A percentile compares a stretch with the other conserved stretches of the same genome.
phyloP scores from a whole-genome alignment of 2,329 filamentous ascomycete species.

The Rutstroemia sp. region DNA sequence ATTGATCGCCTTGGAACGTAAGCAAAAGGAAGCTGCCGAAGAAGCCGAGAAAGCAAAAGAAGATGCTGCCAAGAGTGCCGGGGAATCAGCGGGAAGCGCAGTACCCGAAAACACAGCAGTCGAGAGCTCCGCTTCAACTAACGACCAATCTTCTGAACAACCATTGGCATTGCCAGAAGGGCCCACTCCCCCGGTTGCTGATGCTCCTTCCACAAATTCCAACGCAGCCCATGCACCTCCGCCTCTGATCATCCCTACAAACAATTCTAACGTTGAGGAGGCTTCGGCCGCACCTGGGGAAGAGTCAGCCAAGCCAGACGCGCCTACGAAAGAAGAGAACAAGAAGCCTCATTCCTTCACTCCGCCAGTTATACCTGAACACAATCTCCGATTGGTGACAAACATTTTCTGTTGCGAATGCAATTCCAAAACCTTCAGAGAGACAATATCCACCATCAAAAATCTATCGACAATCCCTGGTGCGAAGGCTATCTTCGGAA shows the following conservation, averaged over 20 bases:
- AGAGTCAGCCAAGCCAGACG: constrained; percentile 22
- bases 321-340: constrained; percentile 23
- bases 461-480: constrained; percentile 90
- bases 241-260: background rate
- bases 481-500: constrained; percentile 85
- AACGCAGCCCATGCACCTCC: background rate
- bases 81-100: background rate
- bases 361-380: constrained; percentile 77
- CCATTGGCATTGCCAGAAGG: background rate
- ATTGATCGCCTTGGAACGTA: constrained; percentile 72
- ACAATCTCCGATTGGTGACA: constrained; percentile 89
- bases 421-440: constrained; percentile 95
- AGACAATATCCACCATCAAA: constrained; percentile 97
- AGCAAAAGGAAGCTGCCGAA: constrained; percentile 65
- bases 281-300: constrained; percentile 1
- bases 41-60: constrained; percentile 38
- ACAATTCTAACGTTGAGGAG: background rate
- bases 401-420: constrained; percentile 96
- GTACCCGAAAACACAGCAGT: constrained; percentile 10
- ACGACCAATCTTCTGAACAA: background rate
- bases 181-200: background rate
- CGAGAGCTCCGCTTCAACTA: constrained; percentile 13
- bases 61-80: constrained; percentile 22
- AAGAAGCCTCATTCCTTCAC: constrained; percentile 48
- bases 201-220: background rate